Base-by-base conservation (phyloP, 805 yeast species). In the Candida tibetensis region DNA sequence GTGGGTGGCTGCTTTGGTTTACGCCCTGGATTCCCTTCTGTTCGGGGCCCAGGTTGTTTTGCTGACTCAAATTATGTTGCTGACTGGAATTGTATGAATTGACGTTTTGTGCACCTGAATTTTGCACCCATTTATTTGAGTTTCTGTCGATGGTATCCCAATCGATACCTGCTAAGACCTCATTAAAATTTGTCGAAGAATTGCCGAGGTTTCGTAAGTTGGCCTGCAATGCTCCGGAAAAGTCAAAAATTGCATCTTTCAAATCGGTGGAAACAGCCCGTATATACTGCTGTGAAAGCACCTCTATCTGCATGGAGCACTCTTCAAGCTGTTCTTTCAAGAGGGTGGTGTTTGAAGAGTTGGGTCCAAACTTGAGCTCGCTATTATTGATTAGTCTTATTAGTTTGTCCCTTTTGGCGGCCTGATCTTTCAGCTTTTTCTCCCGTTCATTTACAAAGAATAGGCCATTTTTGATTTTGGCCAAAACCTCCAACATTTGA, bases 321-420 rank as follows among this genome's bases (percentile, higher is more conserved):
- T 74, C 79, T 51, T 79, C 84, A 23, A 79, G 51, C 36, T 66
- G 64, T 48, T 79, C 85, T 40, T 62, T 64, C 1, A 73, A 55
- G 14, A 76, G 52, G 12, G 69, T 55, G 0, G 77, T 66, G 5
- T 55, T 57, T 13, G 72, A 67, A 19, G 72, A 67, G 34, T 69
- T 58, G 2, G 58, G 71, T 3, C 81, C 82, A 42, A 46, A 52
- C 28, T 46, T 56, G 28, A 69, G 58, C 41, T 74, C 79, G 30
- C 63, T 62, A 1, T 66, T 71, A 38, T 70, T 64, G 27, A 72
- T 46, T 30, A 55, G 63, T 15, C 57, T 53, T 34, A 66, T 59
- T 17, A 69, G 60, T 48, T 65, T 66, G 17, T 58, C 52, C 41
- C 73, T 64, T 37, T 58, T 58, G 29, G 45, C 39, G 31, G 60